These are phyloP conservation scores for Phaffia tasmanica DNA, from an alignment of 768 basidiomycete genomes.

Conservation along the genomic window DNA sequence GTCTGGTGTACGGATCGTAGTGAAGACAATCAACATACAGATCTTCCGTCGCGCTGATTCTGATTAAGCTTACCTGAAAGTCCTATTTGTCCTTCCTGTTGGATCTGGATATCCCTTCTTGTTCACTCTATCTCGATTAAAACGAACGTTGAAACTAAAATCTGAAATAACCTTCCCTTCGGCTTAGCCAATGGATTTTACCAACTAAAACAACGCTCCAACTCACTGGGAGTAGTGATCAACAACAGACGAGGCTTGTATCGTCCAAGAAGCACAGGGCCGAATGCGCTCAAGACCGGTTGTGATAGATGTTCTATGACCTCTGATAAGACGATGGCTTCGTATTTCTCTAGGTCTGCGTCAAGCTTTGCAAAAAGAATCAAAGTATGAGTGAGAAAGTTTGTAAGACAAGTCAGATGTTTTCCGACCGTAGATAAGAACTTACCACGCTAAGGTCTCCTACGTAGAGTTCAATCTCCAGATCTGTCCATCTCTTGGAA, in stretches of 20 bases:
- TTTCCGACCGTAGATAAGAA: neutral
- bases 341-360: constrained; percentile 33
- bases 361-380: constrained; percentile 30
- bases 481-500: constrained; percentile 7
- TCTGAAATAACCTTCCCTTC: constrained; percentile 23
- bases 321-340: constrained; percentile 36
- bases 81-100: constrained; percentile 37
- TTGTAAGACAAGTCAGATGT: neutral
- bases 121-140: constrained; percentile 32
- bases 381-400: too few relatives aligned
- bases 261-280: constrained; percentile 36
- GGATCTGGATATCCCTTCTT: constrained; percentile 36
- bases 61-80: constrained; percentile 33
- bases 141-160: constrained; percentile 38
- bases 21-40: neutral
- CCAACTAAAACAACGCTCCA: neutral
- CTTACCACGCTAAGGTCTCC: constrained; percentile 15
- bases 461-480: constrained; percentile 15
- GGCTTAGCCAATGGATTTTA: neutral
- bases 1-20: neutral
- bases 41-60: constrained; percentile 1
- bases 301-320: constrained; percentile 38
- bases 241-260: constrained; percentile 36
- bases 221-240: constrained; percentile 34
- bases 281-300: constrained; percentile 34